Evolutionary conservation across 2,329 filamentous ascomycete genomes (phyloP).

Genomic region (Stachybotrys chlorohalonatus): DNA sequence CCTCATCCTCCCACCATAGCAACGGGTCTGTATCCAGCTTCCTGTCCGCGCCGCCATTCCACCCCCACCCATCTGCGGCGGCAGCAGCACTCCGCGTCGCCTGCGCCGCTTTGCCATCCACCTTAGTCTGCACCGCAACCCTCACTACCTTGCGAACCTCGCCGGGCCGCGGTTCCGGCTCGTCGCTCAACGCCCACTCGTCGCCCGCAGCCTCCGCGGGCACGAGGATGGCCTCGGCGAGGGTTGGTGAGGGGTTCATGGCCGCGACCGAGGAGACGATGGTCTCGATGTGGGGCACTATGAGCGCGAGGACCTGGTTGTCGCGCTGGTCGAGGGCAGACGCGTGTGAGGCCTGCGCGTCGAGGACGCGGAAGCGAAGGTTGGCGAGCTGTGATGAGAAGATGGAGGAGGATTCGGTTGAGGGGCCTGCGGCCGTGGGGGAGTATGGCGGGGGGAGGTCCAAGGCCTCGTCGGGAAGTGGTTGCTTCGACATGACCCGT

Average conservation of each 20-base stretch:
- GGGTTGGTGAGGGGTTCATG: constrained; percentile 17
- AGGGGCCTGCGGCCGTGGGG: constrained; percentile 3
- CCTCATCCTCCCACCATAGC: constrained; percentile 40
- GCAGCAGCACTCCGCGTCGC: not conserved
- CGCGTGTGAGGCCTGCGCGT: constrained; percentile 20
- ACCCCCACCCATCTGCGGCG: constrained; percentile 18
- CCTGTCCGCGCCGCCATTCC: constrained; percentile 15
- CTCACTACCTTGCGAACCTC: constrained; percentile 22
- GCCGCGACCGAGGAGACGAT: constrained; percentile 30
- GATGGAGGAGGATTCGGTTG: constrained; percentile 14
- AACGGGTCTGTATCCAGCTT: constrained; percentile 1
- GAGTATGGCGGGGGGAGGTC: constrained; percentile 16
- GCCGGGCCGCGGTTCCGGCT: constrained; percentile 15
- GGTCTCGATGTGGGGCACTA: constrained; percentile 30
- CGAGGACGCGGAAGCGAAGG: constrained; percentile 27
- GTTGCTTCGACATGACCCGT: not conserved
- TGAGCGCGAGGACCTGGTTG: constrained; percentile 24
- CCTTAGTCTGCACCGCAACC: constrained; percentile 12
- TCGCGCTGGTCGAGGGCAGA: constrained; percentile 27
- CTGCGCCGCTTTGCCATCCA: constrained; percentile 3
- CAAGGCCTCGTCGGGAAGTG: constrained; percentile 1
- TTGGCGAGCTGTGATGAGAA: constrained; percentile 24
- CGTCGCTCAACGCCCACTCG: constrained; percentile 25
- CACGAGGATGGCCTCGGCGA: constrained; percentile 35
- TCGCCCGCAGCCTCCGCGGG: constrained; percentile 29